These are phyloP conservation scores for Cladosporium sp. DNA, from an alignment of 2,329 filamentous ascomycete genomes.

Conservation along the genomic window DNA sequence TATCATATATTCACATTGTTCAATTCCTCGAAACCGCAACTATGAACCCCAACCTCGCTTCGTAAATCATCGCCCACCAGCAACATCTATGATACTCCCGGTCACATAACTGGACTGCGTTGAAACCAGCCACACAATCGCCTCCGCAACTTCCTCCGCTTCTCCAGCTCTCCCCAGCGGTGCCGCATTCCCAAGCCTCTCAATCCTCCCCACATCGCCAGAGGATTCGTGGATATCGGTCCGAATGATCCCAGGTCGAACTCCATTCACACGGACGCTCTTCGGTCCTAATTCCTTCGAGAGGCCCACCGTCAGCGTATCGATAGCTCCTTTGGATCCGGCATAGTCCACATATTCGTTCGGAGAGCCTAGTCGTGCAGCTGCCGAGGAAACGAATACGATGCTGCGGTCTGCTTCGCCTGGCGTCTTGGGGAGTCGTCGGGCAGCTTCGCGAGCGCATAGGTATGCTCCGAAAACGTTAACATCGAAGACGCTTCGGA, in stretches of 20 bases:
- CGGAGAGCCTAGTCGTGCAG: slow-evolving; percentile 31
- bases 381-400: slow-evolving; percentile 34
- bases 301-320: slow-evolving; percentile 32
- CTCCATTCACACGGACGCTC: slow-evolving; percentile 32
- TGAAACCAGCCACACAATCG: slow-evolving; percentile 33
- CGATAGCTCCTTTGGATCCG: slow-evolving; percentile 34
- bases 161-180: slow-evolving; percentile 32
- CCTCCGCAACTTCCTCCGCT: slow-evolving; percentile 34
- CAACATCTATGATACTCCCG: slow-evolving; percentile 27
- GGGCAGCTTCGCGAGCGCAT: slow-evolving; percentile 33
- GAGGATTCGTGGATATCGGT: slow-evolving; percentile 33
- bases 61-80: slow-evolving; percentile 24
- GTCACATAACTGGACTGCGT: slow-evolving; percentile 25
- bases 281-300: slow-evolving; percentile 33
- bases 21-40: too few relatives aligned
- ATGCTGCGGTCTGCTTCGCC: slow-evolving; percentile 26
- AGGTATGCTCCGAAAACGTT: slow-evolving; percentile 35
- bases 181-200: slow-evolving; percentile 30
- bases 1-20: not conserved
- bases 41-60: too few relatives aligned
- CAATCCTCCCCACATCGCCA: slow-evolving; percentile 30
- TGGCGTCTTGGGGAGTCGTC: slow-evolving; percentile 26
- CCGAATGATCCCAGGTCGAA: slow-evolving; percentile 33
- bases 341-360: slow-evolving; percentile 36
- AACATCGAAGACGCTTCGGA: slow-evolving; percentile 31